Evolutionary conservation across 495 filamentous ascomycete genomes (phyloP), one percentile per base, ranked within the genome.

Genomic region (Talaromyces thailandensis): DNA sequence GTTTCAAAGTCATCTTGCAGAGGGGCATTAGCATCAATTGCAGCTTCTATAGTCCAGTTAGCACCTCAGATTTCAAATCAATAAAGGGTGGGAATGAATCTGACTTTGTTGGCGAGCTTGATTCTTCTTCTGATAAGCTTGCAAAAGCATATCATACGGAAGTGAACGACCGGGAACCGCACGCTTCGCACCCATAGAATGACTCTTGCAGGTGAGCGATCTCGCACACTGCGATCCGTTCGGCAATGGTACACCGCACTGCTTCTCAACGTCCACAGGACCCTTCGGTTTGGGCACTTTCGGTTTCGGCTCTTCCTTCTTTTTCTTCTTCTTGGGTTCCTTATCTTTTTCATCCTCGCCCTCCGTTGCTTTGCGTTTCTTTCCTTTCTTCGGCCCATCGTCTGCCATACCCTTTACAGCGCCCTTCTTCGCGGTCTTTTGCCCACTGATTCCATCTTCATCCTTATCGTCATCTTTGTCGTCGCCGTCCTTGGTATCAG

Each of bases 81-180:
- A 11, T 1, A 60, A 5, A 35, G 7, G 26, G 14, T 21, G 50
- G 29, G 25, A 23, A 5, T 29, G 53, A 8, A n/a, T 29, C 37
- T 69, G 53, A 92, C 90, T 95, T 71, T 97, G 93, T 76, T 94
- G 90, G 67, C 95, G 93, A 12, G 94, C 94, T 75, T 98, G 94
- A 71, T 98, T 98, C 80, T 96, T 96, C 81, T 97, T 97, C 77
- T 98, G 94, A 73, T 98, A 98, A 18, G 91, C 89, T 29, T 90
- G 85, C 24, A 98, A 82, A 26, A 98, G 77, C 84, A 94, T 92
- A 72, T 98, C 93, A 70, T 98, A 98, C 1, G 95, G 95, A 57
- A 96, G 78, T 37, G 90, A 93, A 31, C 94, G 81, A 5, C 94
- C 94, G 14, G 92, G 88, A 3, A 98, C 94, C 0, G 86, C 85